phyloP scores from a whole-genome alignment of 768 basidiomycete species.

The Leucocoprinus birnbaumii region DNA sequence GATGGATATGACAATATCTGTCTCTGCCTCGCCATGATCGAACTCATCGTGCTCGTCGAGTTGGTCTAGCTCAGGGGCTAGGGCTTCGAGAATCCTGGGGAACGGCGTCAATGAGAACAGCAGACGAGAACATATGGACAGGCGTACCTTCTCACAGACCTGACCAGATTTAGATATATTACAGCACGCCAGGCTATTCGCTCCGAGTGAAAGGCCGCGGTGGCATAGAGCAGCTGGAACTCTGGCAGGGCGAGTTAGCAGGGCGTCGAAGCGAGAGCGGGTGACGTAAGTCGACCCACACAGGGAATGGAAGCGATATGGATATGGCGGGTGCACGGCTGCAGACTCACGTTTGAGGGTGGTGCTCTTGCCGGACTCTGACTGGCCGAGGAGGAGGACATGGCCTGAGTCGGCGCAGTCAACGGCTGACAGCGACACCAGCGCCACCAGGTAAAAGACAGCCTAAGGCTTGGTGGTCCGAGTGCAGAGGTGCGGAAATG shows the following conservation, averaged over 20 bases:
- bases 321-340: slow-evolving; percentile 7
- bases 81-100: slow-evolving; percentile 68
- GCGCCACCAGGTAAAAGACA: too few species aligned
- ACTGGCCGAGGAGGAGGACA: slow-evolving; percentile 62
- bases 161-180: slow-evolving; percentile 85
- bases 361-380: slow-evolving; percentile 88
- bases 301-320: slow-evolving; percentile 1
- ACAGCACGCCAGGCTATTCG: slow-evolving; percentile 85
- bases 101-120: slow-evolving; percentile 16
- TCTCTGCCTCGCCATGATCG: slow-evolving; percentile 44
- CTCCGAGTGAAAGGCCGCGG: slow-evolving; percentile 74
- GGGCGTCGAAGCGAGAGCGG: neutral
- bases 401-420: slow-evolving; percentile 30
- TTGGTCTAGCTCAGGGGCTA: slow-evolving; percentile 60
- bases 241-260: slow-evolving; percentile 40
- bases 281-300: slow-evolving; percentile 14
- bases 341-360: slow-evolving; percentile 78
- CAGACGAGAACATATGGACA: slow-evolving; percentile 11
- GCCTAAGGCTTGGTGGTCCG: neutral
- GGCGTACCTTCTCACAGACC: slow-evolving; percentile 68
- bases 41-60: slow-evolving; percentile 57
- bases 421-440: neutral
- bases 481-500: neutral
- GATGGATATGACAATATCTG: slow-evolving; percentile 53
- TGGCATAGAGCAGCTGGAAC: slow-evolving; percentile 80